A percentile compares a stretch with the other conserved stretches of the same genome.
Conservation (phyloP, 2,329 filamentous ascomycete species). For the Fusarium denticulatum region DNA sequence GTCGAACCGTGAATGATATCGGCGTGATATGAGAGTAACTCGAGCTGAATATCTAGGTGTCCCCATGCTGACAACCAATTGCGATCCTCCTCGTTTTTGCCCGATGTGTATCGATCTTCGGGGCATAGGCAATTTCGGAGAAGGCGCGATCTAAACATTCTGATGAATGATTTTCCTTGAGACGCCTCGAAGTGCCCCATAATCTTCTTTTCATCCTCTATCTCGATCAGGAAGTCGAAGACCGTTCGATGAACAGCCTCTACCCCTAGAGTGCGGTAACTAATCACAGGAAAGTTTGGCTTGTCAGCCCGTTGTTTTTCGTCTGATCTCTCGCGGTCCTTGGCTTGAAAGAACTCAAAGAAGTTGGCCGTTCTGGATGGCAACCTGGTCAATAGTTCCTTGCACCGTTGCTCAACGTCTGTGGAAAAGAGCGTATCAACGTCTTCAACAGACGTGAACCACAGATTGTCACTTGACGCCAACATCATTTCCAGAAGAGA, state of each 20-base stretch:
- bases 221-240: not conserved
- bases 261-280: rapidly evolving
- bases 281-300: rapidly evolving
- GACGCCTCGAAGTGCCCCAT: rapidly evolving
- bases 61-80: too few relatives aligned
- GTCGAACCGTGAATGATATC: rapidly evolving
- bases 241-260: not conserved
- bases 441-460: rapidly evolving
- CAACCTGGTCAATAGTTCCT: rapidly evolving
- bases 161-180: rapidly evolving
- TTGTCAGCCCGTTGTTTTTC: not conserved
- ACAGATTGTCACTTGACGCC: not conserved
- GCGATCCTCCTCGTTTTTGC: too few relatives aligned
- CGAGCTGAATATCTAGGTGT: too few relatives aligned
- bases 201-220: rapidly evolving
- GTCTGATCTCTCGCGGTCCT: too few relatives aligned
- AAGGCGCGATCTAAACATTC: rapidly evolving
- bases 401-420: not conserved
- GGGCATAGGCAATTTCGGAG: rapidly evolving
- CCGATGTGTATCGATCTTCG: too few relatives aligned
- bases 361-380: rapidly evolving
- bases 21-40: not conserved
- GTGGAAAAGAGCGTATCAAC: rapidly evolving
- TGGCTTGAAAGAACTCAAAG: not conserved
- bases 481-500: not conserved